phyloP scores from a whole-genome alignment of 2,329 filamentous ascomycete genomes.

The Ceratocystis huliohia region DNA sequence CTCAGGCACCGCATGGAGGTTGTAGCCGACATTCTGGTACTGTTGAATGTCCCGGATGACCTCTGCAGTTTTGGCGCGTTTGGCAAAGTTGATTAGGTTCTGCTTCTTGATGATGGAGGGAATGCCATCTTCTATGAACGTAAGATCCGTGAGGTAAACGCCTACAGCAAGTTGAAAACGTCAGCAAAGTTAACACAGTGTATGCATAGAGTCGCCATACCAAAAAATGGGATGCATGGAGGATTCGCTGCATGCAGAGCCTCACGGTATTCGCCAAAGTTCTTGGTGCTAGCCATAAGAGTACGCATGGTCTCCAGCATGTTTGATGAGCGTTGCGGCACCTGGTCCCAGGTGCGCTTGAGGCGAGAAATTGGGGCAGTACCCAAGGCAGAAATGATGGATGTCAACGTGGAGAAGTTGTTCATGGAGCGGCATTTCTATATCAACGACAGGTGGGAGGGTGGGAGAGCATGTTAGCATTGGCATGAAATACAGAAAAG shows the following conservation, averaged over 20 bases:
- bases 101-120: constrained; percentile 93
- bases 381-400: constrained; percentile 89
- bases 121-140: constrained; percentile 97
- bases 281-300: constrained; percentile 94
- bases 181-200: background rate
- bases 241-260: constrained; percentile 84
- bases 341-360: constrained; percentile 85
- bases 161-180: constrained; percentile 36
- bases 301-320: constrained; percentile 83
- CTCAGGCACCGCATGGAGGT: constrained; percentile 75
- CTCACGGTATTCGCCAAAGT: constrained; percentile 94
- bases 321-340: constrained; percentile 69
- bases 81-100: constrained; percentile 95
- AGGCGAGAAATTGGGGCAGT: constrained; percentile 91
- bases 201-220: constrained; percentile 36
- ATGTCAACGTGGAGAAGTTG: constrained; percentile 95
- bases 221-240: constrained; percentile 96
- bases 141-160: constrained; percentile 92
- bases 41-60: constrained; percentile 98
- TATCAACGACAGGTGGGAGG: background rate
- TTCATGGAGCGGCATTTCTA: constrained; percentile 89
- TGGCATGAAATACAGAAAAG: background rate
- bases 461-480: constrained; percentile 23
- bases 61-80: constrained; percentile 93
- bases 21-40: constrained; percentile 96